A percentile compares a stretch with the other conserved stretches of the same genome.
Conservation (phyloP, 345 rosid species). For the Cochlearia excelsa region DNA sequence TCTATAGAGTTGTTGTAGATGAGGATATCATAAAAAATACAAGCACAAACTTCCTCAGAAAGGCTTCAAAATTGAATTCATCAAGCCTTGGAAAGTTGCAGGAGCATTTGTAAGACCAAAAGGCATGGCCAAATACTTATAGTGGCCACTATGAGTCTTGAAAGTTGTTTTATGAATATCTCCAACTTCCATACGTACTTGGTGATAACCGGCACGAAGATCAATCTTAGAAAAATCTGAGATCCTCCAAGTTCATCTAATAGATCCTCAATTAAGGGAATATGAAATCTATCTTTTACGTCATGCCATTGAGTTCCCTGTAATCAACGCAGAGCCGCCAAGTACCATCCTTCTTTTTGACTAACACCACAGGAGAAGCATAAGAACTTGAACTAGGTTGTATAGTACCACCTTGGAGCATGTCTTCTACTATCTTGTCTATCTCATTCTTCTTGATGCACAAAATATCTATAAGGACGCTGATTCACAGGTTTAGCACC, state of each 20-base stretch:
- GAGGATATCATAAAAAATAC: too few species aligned
- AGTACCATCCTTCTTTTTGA: not conserved
- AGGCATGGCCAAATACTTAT: not conserved
- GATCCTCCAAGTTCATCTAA: not conserved
- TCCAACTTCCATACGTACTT: not conserved
- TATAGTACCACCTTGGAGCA: too few species aligned
- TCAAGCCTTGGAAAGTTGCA: not conserved
- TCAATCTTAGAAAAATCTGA: not conserved
- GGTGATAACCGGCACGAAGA: not conserved
- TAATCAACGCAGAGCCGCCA: not conserved
- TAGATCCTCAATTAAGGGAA: not conserved
- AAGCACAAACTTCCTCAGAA: too few species aligned
- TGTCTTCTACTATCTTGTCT: too few species aligned
- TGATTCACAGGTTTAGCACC: too few species aligned
- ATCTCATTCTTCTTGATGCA: too few species aligned
- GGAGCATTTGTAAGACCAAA: not conserved
- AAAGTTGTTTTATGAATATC: not conserved
- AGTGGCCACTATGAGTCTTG: not conserved
- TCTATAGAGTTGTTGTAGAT: too few species aligned
- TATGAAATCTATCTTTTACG: not conserved
- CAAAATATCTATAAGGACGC: too few species aligned
- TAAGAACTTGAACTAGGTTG: too few species aligned
- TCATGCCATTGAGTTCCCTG: not conserved
- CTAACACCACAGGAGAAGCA: not conserved
- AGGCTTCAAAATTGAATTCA: too few species aligned